Evolutionary conservation across 106 monocot species (phyloP).

Genomic region (Hemerocallis citrina): DNA sequence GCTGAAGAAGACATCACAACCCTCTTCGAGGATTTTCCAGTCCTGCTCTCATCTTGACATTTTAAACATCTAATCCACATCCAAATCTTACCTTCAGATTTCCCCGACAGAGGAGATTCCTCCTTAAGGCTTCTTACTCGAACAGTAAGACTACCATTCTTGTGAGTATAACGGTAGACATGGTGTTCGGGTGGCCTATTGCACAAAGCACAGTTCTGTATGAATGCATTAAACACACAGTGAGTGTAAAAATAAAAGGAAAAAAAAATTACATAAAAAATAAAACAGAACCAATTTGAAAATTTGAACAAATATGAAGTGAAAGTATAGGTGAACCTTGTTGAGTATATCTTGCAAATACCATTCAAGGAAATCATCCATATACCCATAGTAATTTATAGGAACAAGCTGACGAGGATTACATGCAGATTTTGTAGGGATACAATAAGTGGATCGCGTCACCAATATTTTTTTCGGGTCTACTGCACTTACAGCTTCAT

Average conservation of each 20-base stretch:
- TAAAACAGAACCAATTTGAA: not conserved
- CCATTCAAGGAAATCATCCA: constrained; percentile 73
- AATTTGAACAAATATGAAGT: not conserved
- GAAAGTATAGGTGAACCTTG: constrained; percentile 33
- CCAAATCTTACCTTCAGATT: constrained; percentile 86
- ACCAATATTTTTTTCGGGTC: constrained; percentile 75
- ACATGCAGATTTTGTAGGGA: constrained; percentile 50
- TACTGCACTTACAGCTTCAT: constrained; percentile 29
- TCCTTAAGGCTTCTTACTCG: constrained; percentile 34
- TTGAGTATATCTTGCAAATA: constrained; percentile 78
- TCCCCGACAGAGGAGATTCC: constrained; percentile 28
- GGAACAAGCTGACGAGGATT: constrained; percentile 76
- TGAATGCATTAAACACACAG: not conserved
- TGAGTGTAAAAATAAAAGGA: not conserved
- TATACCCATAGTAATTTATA: constrained; percentile 85
- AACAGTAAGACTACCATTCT: constrained; percentile 81
- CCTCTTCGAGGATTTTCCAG: constrained; percentile 34
- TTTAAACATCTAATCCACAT: constrained; percentile 94
- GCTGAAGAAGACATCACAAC: constrained; percentile 77
- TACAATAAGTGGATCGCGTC: constrained; percentile 52
- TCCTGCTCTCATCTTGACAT: constrained; percentile 51
- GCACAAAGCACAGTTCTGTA: constrained; percentile 57
- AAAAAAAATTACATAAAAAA: not conserved
- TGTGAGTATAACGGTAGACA: constrained; percentile 72
- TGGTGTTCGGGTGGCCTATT: constrained; percentile 65